A percentile compares a stretch with the other conserved stretches of the same genome.
phyloP scores from a whole-genome alignment of 352 stramenopile species.

The Phytophthora agathidicida region DNA sequence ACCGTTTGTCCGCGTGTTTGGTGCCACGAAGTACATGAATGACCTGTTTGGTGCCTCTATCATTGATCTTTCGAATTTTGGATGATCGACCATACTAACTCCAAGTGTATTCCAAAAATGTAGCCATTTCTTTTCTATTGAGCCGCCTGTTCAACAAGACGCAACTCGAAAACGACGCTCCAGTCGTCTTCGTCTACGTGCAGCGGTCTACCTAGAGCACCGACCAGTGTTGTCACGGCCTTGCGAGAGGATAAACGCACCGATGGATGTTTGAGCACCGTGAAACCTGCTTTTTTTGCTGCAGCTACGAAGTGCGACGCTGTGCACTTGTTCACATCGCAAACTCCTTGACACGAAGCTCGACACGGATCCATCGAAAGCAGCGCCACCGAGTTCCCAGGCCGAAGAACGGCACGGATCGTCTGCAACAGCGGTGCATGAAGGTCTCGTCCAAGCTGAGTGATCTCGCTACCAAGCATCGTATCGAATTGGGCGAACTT shows the following conservation, averaged over 20 bases:
- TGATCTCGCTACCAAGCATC: conserved; percentile 68
- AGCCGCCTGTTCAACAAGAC: conserved; percentile 14
- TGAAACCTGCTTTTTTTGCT: conserved; percentile 46
- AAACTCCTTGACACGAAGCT: conserved; percentile 39
- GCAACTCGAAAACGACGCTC: conserved; percentile 63
- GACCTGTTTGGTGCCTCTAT: no score
- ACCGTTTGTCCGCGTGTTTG: no score
- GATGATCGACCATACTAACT: background rate
- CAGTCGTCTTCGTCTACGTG: conserved; percentile 57
- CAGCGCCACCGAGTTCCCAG: conserved; percentile 40
- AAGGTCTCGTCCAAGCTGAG: conserved; percentile 50
- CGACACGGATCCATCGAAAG: conserved; percentile 65
- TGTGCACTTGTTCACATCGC: conserved; percentile 56
- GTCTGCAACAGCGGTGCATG: conserved; percentile 52
- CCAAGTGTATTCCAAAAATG: conserved; percentile 4
- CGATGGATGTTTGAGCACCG: conserved; percentile 43
- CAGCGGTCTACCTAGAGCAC: conserved; percentile 45
- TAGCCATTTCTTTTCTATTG: conserved; percentile 25
- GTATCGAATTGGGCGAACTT: conserved; percentile 53
- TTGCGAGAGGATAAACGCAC: conserved; percentile 36
- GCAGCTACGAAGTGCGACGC: conserved; percentile 54
- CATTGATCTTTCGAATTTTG: conserved; percentile 27
- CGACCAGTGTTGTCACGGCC: conserved; percentile 41
- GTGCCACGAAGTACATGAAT: no score
- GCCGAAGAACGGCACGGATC: conserved; percentile 38